Base-by-base conservation (phyloP, 192 early-diverging fungal genomes). In the Dissophora globulifera region DNA sequence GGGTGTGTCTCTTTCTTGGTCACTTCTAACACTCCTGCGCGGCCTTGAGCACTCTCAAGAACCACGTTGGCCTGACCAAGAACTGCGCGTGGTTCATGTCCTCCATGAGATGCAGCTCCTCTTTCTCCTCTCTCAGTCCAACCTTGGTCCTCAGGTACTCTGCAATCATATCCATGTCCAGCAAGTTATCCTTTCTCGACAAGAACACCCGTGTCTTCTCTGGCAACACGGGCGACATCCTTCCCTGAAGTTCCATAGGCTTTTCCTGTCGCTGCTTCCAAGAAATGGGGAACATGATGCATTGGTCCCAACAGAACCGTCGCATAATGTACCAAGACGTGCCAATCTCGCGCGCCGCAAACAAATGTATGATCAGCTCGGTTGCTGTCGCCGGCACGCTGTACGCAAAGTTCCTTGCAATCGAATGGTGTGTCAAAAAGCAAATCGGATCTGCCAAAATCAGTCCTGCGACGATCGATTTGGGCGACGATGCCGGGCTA, bases 391-490 rank as follows among this genome's bases (percentile, higher is more conserved):
- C 47, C 2, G 86, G 86, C 1, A 52, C 38, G 25, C 86, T 55
- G 49, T 84, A 79, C 9, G 82, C 72, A 69, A 87, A 87, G 60
- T 93, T 92, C 56, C 82, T 87, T 20, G 86, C 85, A 29, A 92
- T 82, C 11, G 80, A 85, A 47, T 89, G 83, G 58, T 85, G 88
- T 2, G 92, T 76, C 26, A 86, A 52, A 65, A 93, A 91, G 40
- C 81, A 84, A 54, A 93, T 85, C 7, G 91, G 91, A 29, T 93
- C 91, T 27, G 87, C 67, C 33, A 93, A 62, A 9, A 93, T 78
- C 20, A 82, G 41, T 2, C 88, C 87, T 4, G 78, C 78, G 19
- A 87, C 75, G 27, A 68, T 57, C 25, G 85, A 84, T 26, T 81
- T 79, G 0, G 79, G 55, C 17, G 72, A 76, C 10, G 62, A 62